Percentiles rank a stretch among this genome's conserved stretches.
phyloP scores from a whole-genome alignment of 169 alveolate species.

The Plasmodium yoelii region DNA sequence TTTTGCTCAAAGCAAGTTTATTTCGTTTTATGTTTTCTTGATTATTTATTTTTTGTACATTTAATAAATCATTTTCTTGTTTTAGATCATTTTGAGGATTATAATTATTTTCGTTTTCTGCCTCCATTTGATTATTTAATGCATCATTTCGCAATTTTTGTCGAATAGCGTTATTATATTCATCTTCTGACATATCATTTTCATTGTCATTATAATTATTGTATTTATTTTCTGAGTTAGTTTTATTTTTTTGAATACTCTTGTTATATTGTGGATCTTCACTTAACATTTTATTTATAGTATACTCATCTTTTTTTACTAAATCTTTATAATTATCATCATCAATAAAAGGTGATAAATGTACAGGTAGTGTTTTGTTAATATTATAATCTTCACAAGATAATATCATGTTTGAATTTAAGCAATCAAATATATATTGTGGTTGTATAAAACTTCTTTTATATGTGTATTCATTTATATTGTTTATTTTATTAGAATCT shows the following conservation, averaged over 20 bases:
- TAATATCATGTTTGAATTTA: constrained; percentile 88
- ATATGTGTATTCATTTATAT: constrained; percentile 1
- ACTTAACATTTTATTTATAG: constrained; percentile 35
- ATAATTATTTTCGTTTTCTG: constrained; percentile 33
- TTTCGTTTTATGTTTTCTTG: constrained; percentile 26
- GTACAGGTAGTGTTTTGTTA: constrained; percentile 94
- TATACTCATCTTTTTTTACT: constrained; percentile 61
- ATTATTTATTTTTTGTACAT: not conserved
- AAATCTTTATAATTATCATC: constrained; percentile 66
- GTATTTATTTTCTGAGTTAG: not conserved
- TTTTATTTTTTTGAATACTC: constrained; percentile 1
- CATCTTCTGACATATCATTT: constrained; percentile 27
- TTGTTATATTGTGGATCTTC: constrained; percentile 6
- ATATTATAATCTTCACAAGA: constrained; percentile 93
- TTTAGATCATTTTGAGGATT: not conserved
- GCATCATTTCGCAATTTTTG: constrained; percentile 16
- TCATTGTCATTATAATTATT: constrained; percentile 4
- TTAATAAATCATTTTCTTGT: not conserved
- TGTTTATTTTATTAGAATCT: not conserved
- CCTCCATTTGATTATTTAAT: constrained; percentile 43
- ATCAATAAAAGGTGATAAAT: constrained; percentile 94
- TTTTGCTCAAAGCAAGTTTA: constrained; percentile 55
- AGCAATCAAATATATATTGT: constrained; percentile 95
- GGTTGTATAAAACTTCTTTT: constrained; percentile 91
- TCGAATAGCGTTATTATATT: constrained; percentile 8